Conservation (phyloP, 768 basidiomycete genomes). For the Rhizopogon roseolus region DNA sequence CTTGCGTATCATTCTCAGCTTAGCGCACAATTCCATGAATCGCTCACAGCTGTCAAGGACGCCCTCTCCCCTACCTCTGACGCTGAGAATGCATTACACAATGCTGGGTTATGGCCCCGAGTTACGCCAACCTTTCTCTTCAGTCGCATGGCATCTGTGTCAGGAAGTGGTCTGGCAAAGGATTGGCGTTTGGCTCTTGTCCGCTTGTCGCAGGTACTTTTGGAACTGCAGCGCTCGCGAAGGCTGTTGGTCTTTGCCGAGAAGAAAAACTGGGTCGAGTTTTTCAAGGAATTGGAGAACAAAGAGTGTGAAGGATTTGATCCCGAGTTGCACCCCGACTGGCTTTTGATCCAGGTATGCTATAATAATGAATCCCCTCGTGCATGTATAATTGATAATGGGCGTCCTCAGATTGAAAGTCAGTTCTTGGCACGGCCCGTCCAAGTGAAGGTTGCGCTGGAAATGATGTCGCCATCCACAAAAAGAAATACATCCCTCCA, state of each 20-base stretch:
- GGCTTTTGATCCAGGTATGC: constrained; percentile 40
- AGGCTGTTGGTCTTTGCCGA: constrained; percentile 26
- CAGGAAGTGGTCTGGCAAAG: constrained; percentile 6
- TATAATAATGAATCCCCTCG: background rate
- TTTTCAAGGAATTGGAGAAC: constrained; percentile 22
- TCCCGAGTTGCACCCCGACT: constrained; percentile 27
- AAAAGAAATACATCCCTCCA: constrained; percentile 37
- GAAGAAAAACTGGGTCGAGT: constrained; percentile 23
- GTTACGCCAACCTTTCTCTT: constrained; percentile 27
- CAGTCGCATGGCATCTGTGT: constrained; percentile 22
- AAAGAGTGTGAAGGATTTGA: constrained; percentile 16
- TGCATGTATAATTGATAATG: background rate
- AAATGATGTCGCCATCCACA: constrained; percentile 41
- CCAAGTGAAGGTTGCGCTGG: constrained; percentile 35
- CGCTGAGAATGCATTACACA: constrained; percentile 13
- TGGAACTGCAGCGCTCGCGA: constrained; percentile 33
- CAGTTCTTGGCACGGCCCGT: constrained; percentile 39
- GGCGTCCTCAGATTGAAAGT: constrained; percentile 34
- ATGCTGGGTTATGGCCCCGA: constrained; percentile 34
- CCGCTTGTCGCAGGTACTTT: constrained; percentile 20
- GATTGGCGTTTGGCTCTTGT: constrained; percentile 29
- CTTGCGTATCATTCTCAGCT: constrained; percentile 5
- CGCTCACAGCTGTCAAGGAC: background rate
- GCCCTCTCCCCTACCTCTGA: constrained; percentile 10
- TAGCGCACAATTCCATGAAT: constrained; percentile 1